These are phyloP conservation scores for Apophysomyces ossiformis DNA, from an alignment of 371 early-diverging fungal species.

Conservation along the genomic window DNA sequence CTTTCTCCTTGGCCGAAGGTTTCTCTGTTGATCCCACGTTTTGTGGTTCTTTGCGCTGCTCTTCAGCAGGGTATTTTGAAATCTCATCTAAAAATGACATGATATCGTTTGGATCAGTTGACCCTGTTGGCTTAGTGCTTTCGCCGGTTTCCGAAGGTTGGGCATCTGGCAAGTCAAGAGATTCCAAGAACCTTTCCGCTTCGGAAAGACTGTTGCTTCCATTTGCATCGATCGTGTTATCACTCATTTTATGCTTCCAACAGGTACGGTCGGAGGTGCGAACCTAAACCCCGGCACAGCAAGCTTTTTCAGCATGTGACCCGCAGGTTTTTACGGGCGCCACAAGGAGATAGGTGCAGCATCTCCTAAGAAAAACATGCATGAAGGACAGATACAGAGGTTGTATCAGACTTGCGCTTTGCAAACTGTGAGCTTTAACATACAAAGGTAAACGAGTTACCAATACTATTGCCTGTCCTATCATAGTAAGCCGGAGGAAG, in stretches of 20 bases:
- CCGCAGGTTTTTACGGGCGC: too few relatives aligned
- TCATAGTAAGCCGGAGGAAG: too few relatives aligned
- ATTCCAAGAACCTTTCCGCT: constrained; percentile 56
- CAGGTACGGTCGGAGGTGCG: background rate
- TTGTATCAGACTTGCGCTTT: too few relatives aligned
- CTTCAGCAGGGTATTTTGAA: constrained; percentile 38
- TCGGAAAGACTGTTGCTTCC: constrained; percentile 41
- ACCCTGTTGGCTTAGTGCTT: background rate
- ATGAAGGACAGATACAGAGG: too few relatives aligned
- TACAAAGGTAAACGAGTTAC: too few relatives aligned
- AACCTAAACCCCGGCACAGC: background rate
- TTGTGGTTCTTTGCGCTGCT: constrained; percentile 5
- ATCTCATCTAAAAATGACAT: constrained; percentile 60
- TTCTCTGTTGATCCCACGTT: background rate
- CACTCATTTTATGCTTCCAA: background rate
- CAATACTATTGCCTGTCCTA: too few relatives aligned
- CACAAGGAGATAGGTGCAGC: too few relatives aligned
- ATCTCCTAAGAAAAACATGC: too few relatives aligned
- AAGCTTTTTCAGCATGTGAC: too few relatives aligned
- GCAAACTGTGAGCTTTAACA: too few relatives aligned
- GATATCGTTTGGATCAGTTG: constrained; percentile 52
- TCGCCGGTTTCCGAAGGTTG: constrained; percentile 8
- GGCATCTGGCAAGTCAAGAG: constrained; percentile 44
- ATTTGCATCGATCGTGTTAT: background rate
- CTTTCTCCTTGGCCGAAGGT: background rate